These are phyloP conservation scores for Cryphonectria carpinicola DNA, from an alignment of 2,329 filamentous ascomycete species.

Conservation along the genomic window DNA sequence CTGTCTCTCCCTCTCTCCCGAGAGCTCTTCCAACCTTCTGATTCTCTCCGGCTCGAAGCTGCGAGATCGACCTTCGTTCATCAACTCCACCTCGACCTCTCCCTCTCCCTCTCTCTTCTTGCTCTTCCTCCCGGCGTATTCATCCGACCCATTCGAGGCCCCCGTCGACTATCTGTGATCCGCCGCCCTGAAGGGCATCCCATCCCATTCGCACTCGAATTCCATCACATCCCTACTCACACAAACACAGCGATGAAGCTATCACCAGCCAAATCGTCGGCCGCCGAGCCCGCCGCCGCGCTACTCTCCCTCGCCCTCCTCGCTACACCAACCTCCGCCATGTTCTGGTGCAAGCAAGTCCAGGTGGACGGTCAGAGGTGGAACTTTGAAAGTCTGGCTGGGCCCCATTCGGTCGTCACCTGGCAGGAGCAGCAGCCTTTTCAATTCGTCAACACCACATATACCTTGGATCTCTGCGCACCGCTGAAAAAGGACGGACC, in stretches of 20 bases:
- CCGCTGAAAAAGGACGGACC: constrained; percentile 63
- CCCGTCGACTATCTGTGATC: background rate
- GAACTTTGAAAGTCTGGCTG: constrained; percentile 65
- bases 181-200: background rate
- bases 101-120: background rate
- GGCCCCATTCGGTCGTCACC: constrained; percentile 71
- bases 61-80: constrained; percentile 3
- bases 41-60: background rate
- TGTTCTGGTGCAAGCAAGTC: constrained; percentile 66
- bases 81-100: background rate
- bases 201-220: background rate
- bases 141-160: background rate
- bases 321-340: constrained; percentile 47
- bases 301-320: constrained; percentile 41
- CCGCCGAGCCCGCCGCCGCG: constrained; percentile 41
- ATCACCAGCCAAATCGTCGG: constrained; percentile 36
- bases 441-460: constrained; percentile 72
- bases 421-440: constrained; percentile 51
- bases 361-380: constrained; percentile 63
- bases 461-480: constrained; percentile 77
- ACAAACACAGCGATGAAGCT: constrained; percentile 42
- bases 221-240: background rate
- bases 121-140: background rate
- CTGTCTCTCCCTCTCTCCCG: too few relatives aligned
- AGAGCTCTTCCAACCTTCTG: background rate